Evolutionary conservation across 306 rosid species (phyloP).

Genomic region (Psophocarpus tetragonolobus): DNA sequence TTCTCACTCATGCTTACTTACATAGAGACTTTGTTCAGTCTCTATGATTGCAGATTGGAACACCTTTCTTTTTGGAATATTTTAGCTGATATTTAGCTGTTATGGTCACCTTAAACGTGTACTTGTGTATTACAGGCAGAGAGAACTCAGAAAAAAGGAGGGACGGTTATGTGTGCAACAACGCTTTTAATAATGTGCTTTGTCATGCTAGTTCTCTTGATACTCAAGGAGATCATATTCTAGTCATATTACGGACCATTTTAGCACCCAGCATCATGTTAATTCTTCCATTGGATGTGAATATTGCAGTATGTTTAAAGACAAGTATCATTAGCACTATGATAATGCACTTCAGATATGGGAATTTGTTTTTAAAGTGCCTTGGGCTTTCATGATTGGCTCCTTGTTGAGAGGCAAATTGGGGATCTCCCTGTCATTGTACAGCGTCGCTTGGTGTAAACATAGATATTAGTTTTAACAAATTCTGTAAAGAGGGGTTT

Average conservation of each 20-base stretch:
- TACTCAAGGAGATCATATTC: slow-evolving; percentile 65
- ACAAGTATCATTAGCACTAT: neutral
- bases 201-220: slow-evolving; percentile 65
- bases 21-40: neutral
- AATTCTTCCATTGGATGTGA: slow-evolving; percentile 17
- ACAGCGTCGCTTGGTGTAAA: slow-evolving; percentile 2
- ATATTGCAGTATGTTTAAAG: slow-evolving; percentile 17
- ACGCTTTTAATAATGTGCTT: slow-evolving; percentile 80
- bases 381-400: neutral
- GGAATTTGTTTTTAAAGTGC: slow-evolving; percentile 5
- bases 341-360: slow-evolving; percentile 22
- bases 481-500: slow-evolving; percentile 15
- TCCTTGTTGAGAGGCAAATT: slow-evolving; percentile 2
- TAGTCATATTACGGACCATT: slow-evolving; percentile 13
- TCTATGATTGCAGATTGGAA: neutral
- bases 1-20: slow-evolving; percentile 1
- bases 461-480: neutral
- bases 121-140: slow-evolving; percentile 67
- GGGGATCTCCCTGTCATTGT: slow-evolving; percentile 8
- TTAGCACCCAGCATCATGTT: slow-evolving; percentile 10
- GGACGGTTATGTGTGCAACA: slow-evolving; percentile 77
- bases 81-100: neutral
- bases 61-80: neutral
- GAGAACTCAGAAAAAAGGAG: slow-evolving; percentile 74
- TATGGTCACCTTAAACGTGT: slow-evolving; percentile 17